Evolutionary conservation across 176 grass and related monocot genomes (phyloP), one percentile per base, ranked within the genome.

Genomic region (Bromus sterilis): DNA sequence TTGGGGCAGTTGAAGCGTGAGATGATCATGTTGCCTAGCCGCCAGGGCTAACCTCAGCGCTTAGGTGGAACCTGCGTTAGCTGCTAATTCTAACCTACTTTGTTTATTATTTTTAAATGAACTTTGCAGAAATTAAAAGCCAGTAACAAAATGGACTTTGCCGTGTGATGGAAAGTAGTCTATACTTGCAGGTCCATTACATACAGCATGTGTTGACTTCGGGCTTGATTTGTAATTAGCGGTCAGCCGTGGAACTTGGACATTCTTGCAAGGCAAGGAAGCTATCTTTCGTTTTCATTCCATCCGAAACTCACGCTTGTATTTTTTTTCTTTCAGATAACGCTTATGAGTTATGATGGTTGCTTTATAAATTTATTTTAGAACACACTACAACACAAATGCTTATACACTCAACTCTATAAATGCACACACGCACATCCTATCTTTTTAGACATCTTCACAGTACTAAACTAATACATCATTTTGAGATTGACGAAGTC

Each of bases 231-330:
- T 5, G 29, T 12, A 21, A 11, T 55, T 20, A 10, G 56, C 51
- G 30, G 25, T 8, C n/a, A 43, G 21, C 12, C 4, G 9, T 16
- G 8, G 33, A 41, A 62, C 56, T 37, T 55, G 66, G 16, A 24
- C 15, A 16, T 44, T 63, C 86, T 83, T 88, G 86, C 65, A 11
- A 66, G 44, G 15, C 80, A 83, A 88, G 80, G 25, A 42, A 64
- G 48, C 48, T 21, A 21, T 16, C 48, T 53, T 21, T 53, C 48
- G 21, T 53, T 53, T 21, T 21, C 48, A 53, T 51, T 18, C 18
- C 48, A 53, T 53, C 18, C 0, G 18, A 53, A 53, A 7, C 48
- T 21, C 18, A 53, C 6, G 48, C 18, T 53, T 14, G 16, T 3
- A 43, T 43, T n/a, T n/a, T n/a, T n/a, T n/a, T n/a, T n/a, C n/a